A percentile compares a stretch with the other conserved stretches of the same genome.
These are phyloP conservation scores for Exophiala alcalophila DNA, from an alignment of 2,329 filamentous ascomycete genomes.

Conservation along the genomic window DNA sequence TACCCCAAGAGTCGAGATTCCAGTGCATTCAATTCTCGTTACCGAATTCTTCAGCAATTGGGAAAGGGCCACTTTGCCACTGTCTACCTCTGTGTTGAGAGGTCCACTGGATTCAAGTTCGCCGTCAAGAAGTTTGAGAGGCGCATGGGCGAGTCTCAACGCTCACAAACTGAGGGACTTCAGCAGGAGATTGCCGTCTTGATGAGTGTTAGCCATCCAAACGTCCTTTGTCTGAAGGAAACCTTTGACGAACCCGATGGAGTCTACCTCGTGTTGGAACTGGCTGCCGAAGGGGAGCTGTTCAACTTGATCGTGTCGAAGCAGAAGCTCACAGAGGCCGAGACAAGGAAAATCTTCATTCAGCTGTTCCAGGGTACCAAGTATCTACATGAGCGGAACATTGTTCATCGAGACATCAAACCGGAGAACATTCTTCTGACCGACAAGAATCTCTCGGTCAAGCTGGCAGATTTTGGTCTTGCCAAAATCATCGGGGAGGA, in stretches of 20 bases:
- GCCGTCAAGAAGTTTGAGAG: constrained; percentile 96
- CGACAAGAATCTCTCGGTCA: constrained; percentile 80
- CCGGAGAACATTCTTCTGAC: constrained; percentile 91
- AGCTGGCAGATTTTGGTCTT: constrained; percentile 92
- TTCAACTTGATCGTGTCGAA: constrained; percentile 95
- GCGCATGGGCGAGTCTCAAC: constrained; percentile 75
- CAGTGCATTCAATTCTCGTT: constrained; percentile 81
- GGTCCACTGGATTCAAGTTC: constrained; percentile 73
- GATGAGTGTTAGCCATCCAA: constrained; percentile 95
- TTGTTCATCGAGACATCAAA: constrained; percentile 97
- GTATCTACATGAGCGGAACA: constrained; percentile 93
- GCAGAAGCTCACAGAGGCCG: constrained; percentile 78
- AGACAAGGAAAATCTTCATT: constrained; percentile 80
- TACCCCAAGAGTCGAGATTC: constrained; percentile 74
- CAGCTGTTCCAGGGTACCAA: constrained; percentile 94
- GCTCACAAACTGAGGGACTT: constrained; percentile 76
- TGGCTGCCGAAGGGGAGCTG: constrained; percentile 87
- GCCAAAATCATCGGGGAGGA: constrained; percentile 99
- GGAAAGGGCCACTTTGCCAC: constrained; percentile 95
- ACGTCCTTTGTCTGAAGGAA: constrained; percentile 88
- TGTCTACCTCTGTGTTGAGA: constrained; percentile 87
- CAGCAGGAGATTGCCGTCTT: constrained; percentile 95
- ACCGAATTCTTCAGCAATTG: constrained; percentile 76
- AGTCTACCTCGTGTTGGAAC: constrained; percentile 85
- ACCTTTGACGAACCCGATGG: constrained; percentile 89